Evolutionary conservation across 225 moss, liverwort and hornwort species (phyloP).

Genomic region (Marchantia paleacea): DNA sequence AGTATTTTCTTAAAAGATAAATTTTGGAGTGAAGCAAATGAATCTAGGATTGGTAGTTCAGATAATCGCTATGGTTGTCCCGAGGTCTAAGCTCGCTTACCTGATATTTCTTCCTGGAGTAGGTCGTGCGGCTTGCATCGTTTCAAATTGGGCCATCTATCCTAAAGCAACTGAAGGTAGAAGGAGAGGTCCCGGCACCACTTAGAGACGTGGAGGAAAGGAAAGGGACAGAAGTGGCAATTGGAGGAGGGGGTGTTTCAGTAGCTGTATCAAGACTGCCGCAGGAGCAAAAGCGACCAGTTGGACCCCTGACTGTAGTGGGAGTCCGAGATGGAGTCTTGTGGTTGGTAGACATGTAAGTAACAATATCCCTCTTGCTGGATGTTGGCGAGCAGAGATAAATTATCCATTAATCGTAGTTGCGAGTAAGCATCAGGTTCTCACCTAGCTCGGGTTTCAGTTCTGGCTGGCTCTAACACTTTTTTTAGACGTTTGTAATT

Average conservation of each 20-base stretch:
- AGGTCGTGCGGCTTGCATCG: constrained; percentile 97
- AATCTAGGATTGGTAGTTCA: background rate
- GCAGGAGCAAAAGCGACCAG: constrained; percentile 90
- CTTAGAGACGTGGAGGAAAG: constrained; percentile 77
- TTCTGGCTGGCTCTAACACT: too few relatives aligned
- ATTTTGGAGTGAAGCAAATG: background rate
- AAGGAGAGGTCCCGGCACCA: constrained; percentile 60
- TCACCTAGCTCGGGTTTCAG: too few relatives aligned
- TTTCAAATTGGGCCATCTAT: constrained; percentile 90
- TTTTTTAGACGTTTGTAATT: too few relatives aligned
- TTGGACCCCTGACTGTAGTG: constrained; percentile 86
- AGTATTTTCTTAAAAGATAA: too few relatives aligned
- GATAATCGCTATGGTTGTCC: background rate
- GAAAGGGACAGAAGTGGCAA: constrained; percentile 65
- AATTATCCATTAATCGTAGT: too few relatives aligned
- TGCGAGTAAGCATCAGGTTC: too few relatives aligned
- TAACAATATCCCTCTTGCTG: background rate
- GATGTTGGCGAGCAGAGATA: background rate
- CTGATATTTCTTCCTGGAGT: background rate
- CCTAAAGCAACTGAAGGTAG: constrained; percentile 76
- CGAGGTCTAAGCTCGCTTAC: background rate
- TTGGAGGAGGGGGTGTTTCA: constrained; percentile 91
- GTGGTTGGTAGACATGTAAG: constrained; percentile 98
- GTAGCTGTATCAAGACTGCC: constrained; percentile 93
- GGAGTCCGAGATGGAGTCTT: constrained; percentile 97